These are phyloP conservation scores for Nymphaea thermarum DNA, from an alignment of 164 flowering plant species.

Conservation along the genomic window DNA sequence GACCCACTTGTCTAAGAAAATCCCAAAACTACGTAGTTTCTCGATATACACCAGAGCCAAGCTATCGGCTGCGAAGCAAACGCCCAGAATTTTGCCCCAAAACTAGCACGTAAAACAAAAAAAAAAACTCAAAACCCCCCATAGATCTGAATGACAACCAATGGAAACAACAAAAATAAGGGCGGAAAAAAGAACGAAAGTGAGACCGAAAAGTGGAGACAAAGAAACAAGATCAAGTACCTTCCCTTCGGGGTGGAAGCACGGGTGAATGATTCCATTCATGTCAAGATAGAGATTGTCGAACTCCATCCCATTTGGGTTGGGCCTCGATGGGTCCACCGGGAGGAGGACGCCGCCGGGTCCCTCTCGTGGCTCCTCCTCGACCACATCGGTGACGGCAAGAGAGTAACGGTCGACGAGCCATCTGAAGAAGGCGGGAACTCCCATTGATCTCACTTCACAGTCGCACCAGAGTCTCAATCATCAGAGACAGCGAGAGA, in stretches of 20 bases:
- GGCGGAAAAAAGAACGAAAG: no score
- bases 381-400: constrained; percentile 57
- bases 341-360: constrained; percentile 24
- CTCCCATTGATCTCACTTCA: constrained; percentile 42
- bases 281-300: constrained; percentile 85
- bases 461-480: not conserved
- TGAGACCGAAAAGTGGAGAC: not conserved
- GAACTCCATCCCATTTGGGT: constrained; percentile 77
- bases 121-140: no score
- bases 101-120: no score
- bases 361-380: constrained; percentile 47
- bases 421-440: constrained; percentile 94
- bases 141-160: no score
- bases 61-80: no score
- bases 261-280: constrained; percentile 94
- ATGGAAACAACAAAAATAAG: no score
- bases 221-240: constrained; percentile 15
- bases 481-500: not conserved
- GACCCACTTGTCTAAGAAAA: no score
- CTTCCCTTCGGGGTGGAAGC: constrained; percentile 92
- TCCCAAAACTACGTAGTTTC: no score
- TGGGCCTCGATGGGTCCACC: constrained; percentile 47
- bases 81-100: no score
- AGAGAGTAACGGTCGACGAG: constrained; percentile 75
- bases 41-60: no score